A percentile compares a stretch with the other conserved stretches of the same genome.
Conservation (phyloP, 176 grass and related monocot species). For the Dactylis glomerata region DNA sequence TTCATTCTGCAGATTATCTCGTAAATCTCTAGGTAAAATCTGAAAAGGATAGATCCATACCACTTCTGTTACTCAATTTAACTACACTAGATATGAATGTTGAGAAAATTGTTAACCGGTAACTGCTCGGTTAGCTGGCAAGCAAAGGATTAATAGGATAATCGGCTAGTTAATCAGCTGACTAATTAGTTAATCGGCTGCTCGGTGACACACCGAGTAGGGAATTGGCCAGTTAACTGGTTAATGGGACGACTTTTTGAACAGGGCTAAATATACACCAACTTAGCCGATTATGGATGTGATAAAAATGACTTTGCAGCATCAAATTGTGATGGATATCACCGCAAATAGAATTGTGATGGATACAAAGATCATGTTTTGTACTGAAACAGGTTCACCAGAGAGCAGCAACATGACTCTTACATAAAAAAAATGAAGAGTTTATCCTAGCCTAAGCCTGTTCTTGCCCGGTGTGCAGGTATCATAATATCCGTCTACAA, state of each 20-base stretch:
- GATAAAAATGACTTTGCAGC: background rate
- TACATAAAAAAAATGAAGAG: background rate
- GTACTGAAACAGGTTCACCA: background rate
- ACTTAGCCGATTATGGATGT: background rate
- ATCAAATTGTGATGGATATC: background rate
- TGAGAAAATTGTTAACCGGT: no score
- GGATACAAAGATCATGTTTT: background rate
- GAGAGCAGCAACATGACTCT: background rate
- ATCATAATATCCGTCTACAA: background rate
- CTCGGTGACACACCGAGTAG: no score
- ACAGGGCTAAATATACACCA: background rate
- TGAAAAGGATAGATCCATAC: constrained; percentile 34
- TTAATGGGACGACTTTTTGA: no score
- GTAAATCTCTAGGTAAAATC: constrained; percentile 81
- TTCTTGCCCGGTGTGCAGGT: background rate
- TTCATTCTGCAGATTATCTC: constrained; percentile 77
- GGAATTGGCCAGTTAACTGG: no score
- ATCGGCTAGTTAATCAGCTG: no score
- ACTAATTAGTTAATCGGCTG: no score
- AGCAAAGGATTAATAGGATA: no score
- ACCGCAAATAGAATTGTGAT: background rate
- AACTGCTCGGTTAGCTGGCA: no score
- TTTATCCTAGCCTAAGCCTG: background rate
- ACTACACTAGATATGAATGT: no score
- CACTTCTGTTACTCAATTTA: no score